Evolutionary conservation across 2,329 filamentous ascomycete genomes (phyloP), one percentile per base, ranked within the genome.

Genomic region (Ilyonectria mors-panacis): DNA sequence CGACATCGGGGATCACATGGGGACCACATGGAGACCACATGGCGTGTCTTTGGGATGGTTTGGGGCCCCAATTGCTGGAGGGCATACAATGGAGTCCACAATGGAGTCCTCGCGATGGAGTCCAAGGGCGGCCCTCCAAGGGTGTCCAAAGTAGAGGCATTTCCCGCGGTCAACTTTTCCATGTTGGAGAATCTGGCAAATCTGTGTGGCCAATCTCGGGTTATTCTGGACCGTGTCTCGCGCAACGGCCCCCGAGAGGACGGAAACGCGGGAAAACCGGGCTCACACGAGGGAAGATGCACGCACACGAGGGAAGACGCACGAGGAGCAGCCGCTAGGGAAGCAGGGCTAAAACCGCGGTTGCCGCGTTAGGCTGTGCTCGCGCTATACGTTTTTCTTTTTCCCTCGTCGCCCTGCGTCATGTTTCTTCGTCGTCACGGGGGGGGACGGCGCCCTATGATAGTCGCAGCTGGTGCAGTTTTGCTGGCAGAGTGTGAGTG

Each of bases 371-470:
- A 65, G 55, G 33, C 54, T 35, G 15, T 37, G 42, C 9, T 42
- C 33, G 26, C 57, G 35, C 47, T 13, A 17, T 56, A 37, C 35
- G 17, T 42, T 42, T 53, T 53, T 28, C 21, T 12, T 39, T 35
- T 47, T 44, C 54, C 44, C n/a, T 50, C 53, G n/a, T 53, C 19
- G 56, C 42, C 50, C 56, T 65, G 63, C 56, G 45, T 65, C 48
- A n/a, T 55, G 62, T 55, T 28, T 65, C 50, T 55, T 59, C 19
- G 19, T 39, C 3, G 54, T 39, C 17, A 37, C 47, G 17, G 26
- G 45, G 21, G 47, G 55, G 21, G 37, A 47, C 13, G 13, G 12
- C 30, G 30, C 30, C 30, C 30, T 33, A 12, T 33, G 30, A 42
- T 7, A 42, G 39, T n/a, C 15, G 39, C 7, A 42, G 39, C 39